phyloP scores from a whole-genome alignment of 2,329 filamentous ascomycete genomes.

The Dendrostoma leiphaemia region DNA sequence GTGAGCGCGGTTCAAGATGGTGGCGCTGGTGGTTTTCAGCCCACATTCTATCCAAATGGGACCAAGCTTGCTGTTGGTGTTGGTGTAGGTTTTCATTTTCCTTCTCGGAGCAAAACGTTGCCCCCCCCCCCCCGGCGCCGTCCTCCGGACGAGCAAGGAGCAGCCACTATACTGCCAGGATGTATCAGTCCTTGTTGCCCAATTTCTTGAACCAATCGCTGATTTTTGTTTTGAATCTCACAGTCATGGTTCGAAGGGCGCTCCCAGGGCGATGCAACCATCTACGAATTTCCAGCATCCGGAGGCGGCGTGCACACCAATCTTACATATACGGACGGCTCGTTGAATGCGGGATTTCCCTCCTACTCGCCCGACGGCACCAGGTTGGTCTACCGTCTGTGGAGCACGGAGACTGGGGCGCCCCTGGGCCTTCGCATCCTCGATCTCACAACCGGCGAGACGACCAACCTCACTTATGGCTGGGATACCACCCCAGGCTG shows the following conservation, averaged over 20 bases:
- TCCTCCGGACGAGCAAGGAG: too few relatives aligned
- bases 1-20: constrained; percentile 14
- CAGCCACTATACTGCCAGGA: too few relatives aligned
- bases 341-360: constrained; percentile 37
- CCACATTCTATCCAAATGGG: constrained; percentile 36
- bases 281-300: constrained; percentile 12
- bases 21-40: constrained; percentile 34
- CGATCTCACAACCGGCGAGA: constrained; percentile 24
- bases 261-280: constrained; percentile 16
- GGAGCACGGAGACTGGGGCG: constrained; percentile 10
- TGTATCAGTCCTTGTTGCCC: too few relatives aligned
- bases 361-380: constrained; percentile 35
- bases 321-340: constrained; percentile 33
- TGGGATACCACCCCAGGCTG: constrained; percentile 38
- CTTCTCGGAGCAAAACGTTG: too few relatives aligned
- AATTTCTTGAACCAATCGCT: too few relatives aligned
- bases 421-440: constrained; percentile 32
- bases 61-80: constrained; percentile 37
- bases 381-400: constrained; percentile 34
- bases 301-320: constrained; percentile 22
- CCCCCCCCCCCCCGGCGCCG: too few relatives aligned
- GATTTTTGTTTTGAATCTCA: too few relatives aligned
- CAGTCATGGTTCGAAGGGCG: constrained; percentile 38
- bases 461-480: constrained; percentile 29
- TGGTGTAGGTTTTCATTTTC: too few relatives aligned